Evolutionary conservation across 2,329 filamentous ascomycete species (phyloP), one percentile per base, ranked within the genome.

Genomic region (Penicillium sp.): DNA sequence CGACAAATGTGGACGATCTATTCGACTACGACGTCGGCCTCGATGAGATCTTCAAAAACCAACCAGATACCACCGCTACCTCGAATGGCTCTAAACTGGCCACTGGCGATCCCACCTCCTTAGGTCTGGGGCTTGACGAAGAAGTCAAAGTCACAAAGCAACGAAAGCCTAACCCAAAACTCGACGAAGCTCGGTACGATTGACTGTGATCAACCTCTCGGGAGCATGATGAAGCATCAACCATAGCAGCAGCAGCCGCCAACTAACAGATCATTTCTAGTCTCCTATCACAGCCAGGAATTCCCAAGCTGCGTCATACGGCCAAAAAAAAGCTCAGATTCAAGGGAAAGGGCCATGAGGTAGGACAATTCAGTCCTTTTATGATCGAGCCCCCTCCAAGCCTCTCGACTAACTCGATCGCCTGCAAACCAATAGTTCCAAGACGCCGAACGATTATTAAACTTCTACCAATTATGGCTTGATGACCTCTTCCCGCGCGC

Each of bases 401-500:
- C 18, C 18, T 18, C 18, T 18, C 18, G 18, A 18, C 18, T 18
- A 18, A 18, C 18, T 18, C 18, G 18, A 18, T 18, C 18, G 18
- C 18, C 18, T 18, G 18, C 18, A 6, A 42, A 41, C 7, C 4
- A 32, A 1, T 46, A 91, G 84, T 97, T 93, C 69, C 84, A 86
- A 13, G 93, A 98, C 64, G 82, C 90, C 9, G 80, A 84, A 0
- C 82, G 84, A 12, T 78, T 98, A 25, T 77, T 98, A 41, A 88
- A 87, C 25, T 88, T 94, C 65, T 98, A 97, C 65, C 93, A 97
- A 66, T 71, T 95, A 47, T 98, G 93, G 93, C 85, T 98, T 2
- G 91, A 98, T 69, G 90, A 96, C 63, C 76, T 98, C 9, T 98
- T 90, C 63, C 93, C 93, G 9, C 90, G 94, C 63, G 93, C 91